Conservation (phyloP, 148 eudicot genomes). For the Talinum fruticosum region DNA sequence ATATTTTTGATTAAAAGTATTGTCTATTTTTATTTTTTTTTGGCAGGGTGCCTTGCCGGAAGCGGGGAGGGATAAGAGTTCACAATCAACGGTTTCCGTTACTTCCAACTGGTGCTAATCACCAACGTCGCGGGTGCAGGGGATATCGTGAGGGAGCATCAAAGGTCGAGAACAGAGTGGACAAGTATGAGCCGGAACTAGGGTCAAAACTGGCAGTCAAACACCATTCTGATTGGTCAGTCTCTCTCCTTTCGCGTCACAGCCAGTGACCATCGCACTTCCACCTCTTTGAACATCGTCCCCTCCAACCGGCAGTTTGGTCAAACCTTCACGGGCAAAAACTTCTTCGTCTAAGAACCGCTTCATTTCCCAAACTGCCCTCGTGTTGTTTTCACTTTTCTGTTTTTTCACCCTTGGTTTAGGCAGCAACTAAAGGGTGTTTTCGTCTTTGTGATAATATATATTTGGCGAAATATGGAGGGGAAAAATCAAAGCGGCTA, state of each 20-base stretch:
- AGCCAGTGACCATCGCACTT: slow-evolving; percentile 57
- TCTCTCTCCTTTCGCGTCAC: slow-evolving; percentile 64
- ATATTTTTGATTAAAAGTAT: too few relatives aligned
- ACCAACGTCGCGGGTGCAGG: slow-evolving; percentile 92
- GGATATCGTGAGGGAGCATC: slow-evolving; percentile 45
- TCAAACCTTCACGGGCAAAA: slow-evolving; percentile 77
- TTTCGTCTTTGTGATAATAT: background rate
- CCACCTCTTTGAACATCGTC: slow-evolving; percentile 65
- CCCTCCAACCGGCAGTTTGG: slow-evolving; percentile 77
- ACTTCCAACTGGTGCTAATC: slow-evolving; percentile 71
- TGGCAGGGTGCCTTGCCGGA: slow-evolving; percentile 72
- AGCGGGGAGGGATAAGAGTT: slow-evolving; percentile 71
- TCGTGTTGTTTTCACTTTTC: background rate
- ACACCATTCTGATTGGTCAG: slow-evolving; percentile 61
- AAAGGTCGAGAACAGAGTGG: slow-evolving; percentile 65
- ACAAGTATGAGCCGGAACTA: slow-evolving; percentile 74
- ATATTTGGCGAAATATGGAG: background rate
- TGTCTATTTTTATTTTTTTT: too few relatives aligned
- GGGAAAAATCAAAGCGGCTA: slow-evolving; percentile 42
- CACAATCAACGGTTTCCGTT: slow-evolving; percentile 84
- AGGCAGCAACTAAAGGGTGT: slow-evolving; percentile 8
- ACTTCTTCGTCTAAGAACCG: slow-evolving; percentile 52
- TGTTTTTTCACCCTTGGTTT: slow-evolving; percentile 7
- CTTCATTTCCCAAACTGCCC: slow-evolving; percentile 6
- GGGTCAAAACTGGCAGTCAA: slow-evolving; percentile 93